Conservation (phyloP, 1,284 basidiomycete species). For the Peniophora sp. region DNA sequence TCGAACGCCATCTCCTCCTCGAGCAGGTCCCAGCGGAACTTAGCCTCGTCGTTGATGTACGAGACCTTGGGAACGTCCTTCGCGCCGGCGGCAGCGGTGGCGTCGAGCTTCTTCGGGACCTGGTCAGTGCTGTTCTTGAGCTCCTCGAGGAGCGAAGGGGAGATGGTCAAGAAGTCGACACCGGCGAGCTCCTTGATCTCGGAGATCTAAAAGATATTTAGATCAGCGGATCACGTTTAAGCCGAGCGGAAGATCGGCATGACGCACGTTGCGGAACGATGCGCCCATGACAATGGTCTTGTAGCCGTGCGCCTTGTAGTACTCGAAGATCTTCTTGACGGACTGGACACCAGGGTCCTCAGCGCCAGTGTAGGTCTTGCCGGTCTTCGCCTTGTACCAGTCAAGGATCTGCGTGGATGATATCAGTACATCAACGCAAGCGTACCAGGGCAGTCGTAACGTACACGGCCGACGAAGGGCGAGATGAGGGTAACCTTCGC, state of each 20-base stretch:
- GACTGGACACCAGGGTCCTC: constrained; percentile 96
- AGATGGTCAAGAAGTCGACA: constrained; percentile 95
- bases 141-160: constrained; percentile 87
- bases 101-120: constrained; percentile 83
- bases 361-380: constrained; percentile 80
- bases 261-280: constrained; percentile 89
- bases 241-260: not conserved
- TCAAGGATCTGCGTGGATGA: constrained; percentile 74
- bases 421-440: not conserved
- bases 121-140: constrained; percentile 75
- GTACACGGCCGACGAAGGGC: constrained; percentile 95
- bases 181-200: constrained; percentile 96
- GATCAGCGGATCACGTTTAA: constrained; percentile 11
- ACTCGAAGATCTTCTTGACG: constrained; percentile 96
- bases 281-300: constrained; percentile 99
- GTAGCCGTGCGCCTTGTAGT: constrained; percentile 99
- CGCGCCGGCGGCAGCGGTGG: constrained; percentile 47
- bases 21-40: constrained; percentile 92
- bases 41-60: constrained; percentile 89
- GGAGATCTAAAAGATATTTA: constrained; percentile 43
- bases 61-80: constrained; percentile 74
- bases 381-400: constrained; percentile 92
- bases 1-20: constrained; percentile 94
- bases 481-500: constrained; percentile 98
- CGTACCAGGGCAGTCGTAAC: constrained; percentile 19